Percentiles rank a stretch among this genome's conserved stretches.
phyloP scores from a whole-genome alignment of 352 stramenopile species.

The Pythium pyrilobum region DNA sequence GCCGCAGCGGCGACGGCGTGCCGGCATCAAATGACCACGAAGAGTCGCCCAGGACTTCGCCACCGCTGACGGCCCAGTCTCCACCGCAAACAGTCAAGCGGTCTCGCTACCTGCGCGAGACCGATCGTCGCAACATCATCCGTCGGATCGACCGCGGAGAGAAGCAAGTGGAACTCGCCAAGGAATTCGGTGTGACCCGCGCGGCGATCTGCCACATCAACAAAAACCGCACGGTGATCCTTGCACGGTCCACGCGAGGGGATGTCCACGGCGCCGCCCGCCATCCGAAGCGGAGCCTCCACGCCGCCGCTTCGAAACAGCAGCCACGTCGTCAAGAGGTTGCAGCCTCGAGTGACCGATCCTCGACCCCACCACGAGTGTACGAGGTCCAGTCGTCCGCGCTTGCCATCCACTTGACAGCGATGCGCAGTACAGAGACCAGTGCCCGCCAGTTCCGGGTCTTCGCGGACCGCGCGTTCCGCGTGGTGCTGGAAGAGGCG shows the following conservation, averaged over 20 bases:
- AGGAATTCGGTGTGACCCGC: slow-evolving; percentile 31
- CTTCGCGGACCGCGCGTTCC: slow-evolving; percentile 17
- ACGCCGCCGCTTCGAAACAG: neutral
- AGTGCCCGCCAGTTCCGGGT: slow-evolving; percentile 6
- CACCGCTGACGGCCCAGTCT: too few relatives aligned
- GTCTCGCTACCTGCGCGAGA: slow-evolving; percentile 21
- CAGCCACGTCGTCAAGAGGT: too few relatives aligned
- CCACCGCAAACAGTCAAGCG: slow-evolving; percentile 6
- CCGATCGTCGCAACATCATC: slow-evolving; percentile 27
- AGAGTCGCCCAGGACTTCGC: too few relatives aligned
- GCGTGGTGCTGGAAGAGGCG: slow-evolving; percentile 28
- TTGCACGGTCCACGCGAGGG: slow-evolving; percentile 20
- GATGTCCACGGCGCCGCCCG: slow-evolving; percentile 14
- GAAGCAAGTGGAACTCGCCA: slow-evolving; percentile 32
- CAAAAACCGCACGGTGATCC: slow-evolving; percentile 37
- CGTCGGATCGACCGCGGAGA: slow-evolving; percentile 28
- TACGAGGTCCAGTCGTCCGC: slow-evolving; percentile 20
- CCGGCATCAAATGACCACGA: too few relatives aligned
- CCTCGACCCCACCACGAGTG: neutral
- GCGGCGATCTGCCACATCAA: slow-evolving; percentile 39
- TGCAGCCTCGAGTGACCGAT: too few relatives aligned
- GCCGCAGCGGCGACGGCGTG: too few relatives aligned
- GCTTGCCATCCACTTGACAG: slow-evolving; percentile 20
- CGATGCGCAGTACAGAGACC: slow-evolving; percentile 10
- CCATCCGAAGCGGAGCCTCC: slow-evolving; percentile 20